Percentiles rank a stretch among this genome's conserved stretches.
phyloP scores from a whole-genome alignment of 257 asterid species.

The Primulina eburnea region DNA sequence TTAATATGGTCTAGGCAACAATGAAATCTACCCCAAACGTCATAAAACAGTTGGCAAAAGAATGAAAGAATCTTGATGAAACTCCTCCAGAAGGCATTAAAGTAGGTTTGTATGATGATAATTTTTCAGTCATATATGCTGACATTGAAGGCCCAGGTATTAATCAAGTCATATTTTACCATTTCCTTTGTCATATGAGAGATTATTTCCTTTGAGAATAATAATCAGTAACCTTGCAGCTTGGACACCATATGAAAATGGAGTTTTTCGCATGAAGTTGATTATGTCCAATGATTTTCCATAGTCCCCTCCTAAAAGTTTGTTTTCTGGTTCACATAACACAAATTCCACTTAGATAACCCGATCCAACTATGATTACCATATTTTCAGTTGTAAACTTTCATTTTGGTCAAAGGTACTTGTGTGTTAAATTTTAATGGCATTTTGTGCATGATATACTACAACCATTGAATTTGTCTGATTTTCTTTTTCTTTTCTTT shows the following conservation, averaged over 20 bases:
- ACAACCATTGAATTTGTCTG: neutral
- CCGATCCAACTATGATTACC: slow-evolving; percentile 5
- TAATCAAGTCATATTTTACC: neutral
- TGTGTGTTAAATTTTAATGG: neutral
- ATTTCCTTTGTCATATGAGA: slow-evolving; percentile 12
- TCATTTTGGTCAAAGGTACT: neutral
- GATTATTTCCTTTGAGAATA: slow-evolving; percentile 21
- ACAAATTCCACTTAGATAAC: slow-evolving; percentile 14
- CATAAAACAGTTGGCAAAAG: slow-evolving; percentile 84
- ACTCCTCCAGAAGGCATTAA: slow-evolving; percentile 97
- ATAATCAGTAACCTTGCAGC: slow-evolving; percentile 51
- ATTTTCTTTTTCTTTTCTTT: slow-evolving; percentile 9
- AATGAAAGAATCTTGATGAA: slow-evolving; percentile 88
- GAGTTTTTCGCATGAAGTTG: slow-evolving; percentile 88
- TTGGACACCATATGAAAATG: slow-evolving; percentile 94
- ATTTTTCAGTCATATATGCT: slow-evolving; percentile 80
- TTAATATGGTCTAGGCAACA: slow-evolving; percentile 58
- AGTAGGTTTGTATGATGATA: slow-evolving; percentile 85
- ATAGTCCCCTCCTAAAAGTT: slow-evolving; percentile 90
- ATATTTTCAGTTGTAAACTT: neutral
- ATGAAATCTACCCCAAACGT: slow-evolving; percentile 99
- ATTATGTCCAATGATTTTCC: slow-evolving; percentile 88
- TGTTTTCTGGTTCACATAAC: slow-evolving; percentile 23
- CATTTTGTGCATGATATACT: neutral
- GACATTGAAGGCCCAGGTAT: slow-evolving; percentile 98